Evolutionary conservation across 2,329 filamentous ascomycete species (phyloP), one percentile per base, ranked within the genome.

Genomic region (Aspergillus calidoustus): DNA sequence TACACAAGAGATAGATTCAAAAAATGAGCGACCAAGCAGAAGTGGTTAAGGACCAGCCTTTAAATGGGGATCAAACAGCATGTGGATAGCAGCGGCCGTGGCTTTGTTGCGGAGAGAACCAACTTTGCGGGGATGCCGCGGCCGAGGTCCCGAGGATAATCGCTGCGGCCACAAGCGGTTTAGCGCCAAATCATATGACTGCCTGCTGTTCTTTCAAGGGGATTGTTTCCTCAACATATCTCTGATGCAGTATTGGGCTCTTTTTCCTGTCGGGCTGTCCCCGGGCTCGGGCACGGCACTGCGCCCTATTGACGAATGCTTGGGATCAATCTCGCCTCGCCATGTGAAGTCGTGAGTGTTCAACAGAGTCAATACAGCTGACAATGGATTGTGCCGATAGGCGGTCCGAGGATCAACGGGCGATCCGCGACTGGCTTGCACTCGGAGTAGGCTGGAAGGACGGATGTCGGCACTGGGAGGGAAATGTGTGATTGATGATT

Each of bases 141-240:
- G 66, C 72, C 73, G 72, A 74, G 73, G 72, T 74, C 71, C 72
- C 72, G 72, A 75, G 72, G 70, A 64, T 68, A 67, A 67, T 50
- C 28, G 38, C 41, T 23, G 41, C 56, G 46, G 25, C 22, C 54
- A 15, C 56, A 62, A 19, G 28, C 22, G 22, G 50, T 59, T 58
- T 47, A 46, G 52, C 48, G 46, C 31, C 6, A 28, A 7, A 22
- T 52, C 48, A 52, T 52, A 44, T 52, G 55, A 57, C 34, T 30
- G 4, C 13, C 25, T 9, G 2, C 23, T 8, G 34, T 11, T 41
- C 25, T 41, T 41, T 41, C 34, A 41, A 15, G 4, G 34, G 6
- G 34, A 41, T 41, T 13, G 34, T 15, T 41, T 41, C 34, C 15
- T 41, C 34, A 41, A 11, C 34, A 41, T 41, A 41, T 15, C 34